Percentiles rank a stretch among this genome's conserved stretches.
Evolutionary conservation across 352 stramenopile genomes (phyloP).

Genomic region (Phytophthora foliorum): DNA sequence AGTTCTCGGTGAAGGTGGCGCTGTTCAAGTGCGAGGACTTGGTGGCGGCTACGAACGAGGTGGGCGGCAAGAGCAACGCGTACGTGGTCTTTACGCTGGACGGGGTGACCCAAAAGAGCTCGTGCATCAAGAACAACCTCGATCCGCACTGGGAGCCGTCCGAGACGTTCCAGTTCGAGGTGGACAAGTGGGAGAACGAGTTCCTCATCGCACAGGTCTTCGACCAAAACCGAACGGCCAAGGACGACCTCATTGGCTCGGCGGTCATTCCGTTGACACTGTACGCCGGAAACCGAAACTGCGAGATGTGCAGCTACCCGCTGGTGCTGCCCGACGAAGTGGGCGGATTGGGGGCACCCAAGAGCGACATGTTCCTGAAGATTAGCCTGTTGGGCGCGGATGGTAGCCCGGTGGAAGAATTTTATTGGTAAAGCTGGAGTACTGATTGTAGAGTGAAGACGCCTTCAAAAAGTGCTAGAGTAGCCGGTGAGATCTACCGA

Average conservation of each 20-base stretch:
- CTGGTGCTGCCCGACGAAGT: slow-evolving; percentile 75
- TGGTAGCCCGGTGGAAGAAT: slow-evolving; percentile 60
- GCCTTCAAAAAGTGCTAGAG: no score
- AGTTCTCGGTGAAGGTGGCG: slow-evolving; percentile 61
- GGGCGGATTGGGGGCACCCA: slow-evolving; percentile 54
- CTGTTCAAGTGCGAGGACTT: slow-evolving; percentile 74
- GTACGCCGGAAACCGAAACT: slow-evolving; percentile 67
- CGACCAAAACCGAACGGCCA: slow-evolving; percentile 59
- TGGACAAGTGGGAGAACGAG: slow-evolving; percentile 70
- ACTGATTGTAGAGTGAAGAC: background rate
- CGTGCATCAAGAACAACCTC: slow-evolving; percentile 64
- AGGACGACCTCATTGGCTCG: slow-evolving; percentile 78
- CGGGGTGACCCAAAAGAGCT: slow-evolving; percentile 64
- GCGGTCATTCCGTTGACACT: slow-evolving; percentile 75
- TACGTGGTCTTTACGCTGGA: slow-evolving; percentile 77
- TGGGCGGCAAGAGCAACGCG: slow-evolving; percentile 75
- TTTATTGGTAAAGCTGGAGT: slow-evolving; percentile 37
- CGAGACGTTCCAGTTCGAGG: slow-evolving; percentile 79
- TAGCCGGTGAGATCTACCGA: no score
- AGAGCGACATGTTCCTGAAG: slow-evolving; percentile 74
- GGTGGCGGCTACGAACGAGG: slow-evolving; percentile 52
- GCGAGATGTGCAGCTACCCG: slow-evolving; percentile 76
- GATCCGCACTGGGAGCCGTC: slow-evolving; percentile 75
- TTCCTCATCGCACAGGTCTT: slow-evolving; percentile 78
- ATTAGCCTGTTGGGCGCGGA: slow-evolving; percentile 66